Evolutionary conservation across 1,284 basidiomycete species (phyloP), one percentile per base, ranked within the genome.

Genomic region (Ganoderma boninense): DNA sequence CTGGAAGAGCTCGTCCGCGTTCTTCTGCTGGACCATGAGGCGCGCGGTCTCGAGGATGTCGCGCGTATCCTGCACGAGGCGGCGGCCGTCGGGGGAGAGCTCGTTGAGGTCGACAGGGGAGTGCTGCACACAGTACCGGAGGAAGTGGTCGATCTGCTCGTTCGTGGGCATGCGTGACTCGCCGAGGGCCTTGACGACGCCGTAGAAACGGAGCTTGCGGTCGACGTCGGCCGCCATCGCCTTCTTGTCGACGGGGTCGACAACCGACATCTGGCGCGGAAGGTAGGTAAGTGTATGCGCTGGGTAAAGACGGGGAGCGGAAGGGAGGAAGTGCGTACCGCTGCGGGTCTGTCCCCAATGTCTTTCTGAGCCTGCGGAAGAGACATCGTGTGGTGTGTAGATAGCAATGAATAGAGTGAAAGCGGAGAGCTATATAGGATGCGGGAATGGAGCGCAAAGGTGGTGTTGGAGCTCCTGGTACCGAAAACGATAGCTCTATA

Each of bases 1-100:
- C 81, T 97, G 96, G 80, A 97, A 87, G 54, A 97, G 86, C 83
- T 97, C 95, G 77, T 97, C 96, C 35, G 86, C 84, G 81, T 98
- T 98, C 88, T 97, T 97, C 77, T 93, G 85, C 64, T 84, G 77
- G 26, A 97, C 89, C 68, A 96, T 91, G 49, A 87, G 77, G 35
- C 91, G 88, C 0, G 89, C 84, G 7, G 93, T 94, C 72, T 89
- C 87, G 70, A 95, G 86, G 77, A 96, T 91, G 63, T 93, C 88
- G 56, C 90, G 88, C 20, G 88, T 82, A 78, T 97, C 95, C 67
- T 90, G 84, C 61, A 97, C 84, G 72, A 98, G 90, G 71, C 88
- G 89, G 74, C 87, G 87, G 66, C 96, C 96, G 16, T 95, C 93
- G 0, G 87, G 84, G 0, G 94, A 96, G 64, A 98, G 88, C 78